Evolutionary conservation across 345 rosid species (phyloP).

Genomic region (Melaleuca quinquenervia): DNA sequence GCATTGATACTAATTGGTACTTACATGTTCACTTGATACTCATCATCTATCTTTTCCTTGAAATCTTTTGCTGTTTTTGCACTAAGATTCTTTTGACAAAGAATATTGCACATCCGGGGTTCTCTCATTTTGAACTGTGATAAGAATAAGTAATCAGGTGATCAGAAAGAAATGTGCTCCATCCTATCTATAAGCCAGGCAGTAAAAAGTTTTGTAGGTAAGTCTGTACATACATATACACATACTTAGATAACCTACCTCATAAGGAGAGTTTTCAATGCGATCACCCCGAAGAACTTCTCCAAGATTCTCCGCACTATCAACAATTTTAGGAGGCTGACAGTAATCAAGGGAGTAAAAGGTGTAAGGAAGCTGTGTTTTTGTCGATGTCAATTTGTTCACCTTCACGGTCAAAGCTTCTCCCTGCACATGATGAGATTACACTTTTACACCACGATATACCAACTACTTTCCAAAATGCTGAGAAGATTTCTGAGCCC

Average conservation of each 20-base stretch:
- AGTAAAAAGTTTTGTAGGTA: not conserved
- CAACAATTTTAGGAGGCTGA: constrained; percentile 47
- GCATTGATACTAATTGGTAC: not conserved
- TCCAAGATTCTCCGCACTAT: constrained; percentile 89
- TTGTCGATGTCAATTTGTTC: constrained; percentile 78
- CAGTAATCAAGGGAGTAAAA: constrained; percentile 71
- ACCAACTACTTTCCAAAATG: not conserved
- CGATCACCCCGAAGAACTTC: constrained; percentile 95
- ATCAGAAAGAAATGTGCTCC: not conserved
- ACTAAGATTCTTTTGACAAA: constrained; percentile 39
- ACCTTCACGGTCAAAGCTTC: constrained; percentile 81
- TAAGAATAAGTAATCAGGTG: not conserved
- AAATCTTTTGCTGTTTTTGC: constrained; percentile 52
- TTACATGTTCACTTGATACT: constrained; percentile 79
- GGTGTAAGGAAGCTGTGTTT: constrained; percentile 89
- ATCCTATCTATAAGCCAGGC: not conserved
- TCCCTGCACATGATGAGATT: constrained; percentile 34
- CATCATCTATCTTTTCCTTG: constrained; percentile 78
- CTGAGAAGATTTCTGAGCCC: not conserved
- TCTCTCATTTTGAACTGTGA: constrained; percentile 85
- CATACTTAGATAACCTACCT: constrained; percentile 13
- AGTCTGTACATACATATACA: not conserved
- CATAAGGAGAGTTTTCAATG: constrained; percentile 81
- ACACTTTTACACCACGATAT: not conserved
- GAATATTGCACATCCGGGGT: constrained; percentile 49